Percentiles rank a stretch among this genome's conserved stretches.
Conservation (phyloP, 257 asterid genomes). For the Solanum peruvianum region DNA sequence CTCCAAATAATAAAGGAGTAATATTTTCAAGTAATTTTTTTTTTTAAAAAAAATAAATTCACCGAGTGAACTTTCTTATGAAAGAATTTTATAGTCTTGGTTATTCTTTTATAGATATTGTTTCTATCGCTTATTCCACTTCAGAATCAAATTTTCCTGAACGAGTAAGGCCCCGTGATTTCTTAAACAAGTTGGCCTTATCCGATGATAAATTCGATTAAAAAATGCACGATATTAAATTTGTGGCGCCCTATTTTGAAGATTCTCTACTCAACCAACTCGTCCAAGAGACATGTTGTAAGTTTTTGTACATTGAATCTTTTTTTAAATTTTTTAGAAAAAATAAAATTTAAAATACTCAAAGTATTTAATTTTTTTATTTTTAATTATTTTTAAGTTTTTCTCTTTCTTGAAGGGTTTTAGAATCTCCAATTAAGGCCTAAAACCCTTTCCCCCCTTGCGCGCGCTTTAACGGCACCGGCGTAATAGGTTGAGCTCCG, state of each 20-base stretch:
- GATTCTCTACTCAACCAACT: neutral
- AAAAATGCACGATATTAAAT: neutral
- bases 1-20: neutral
- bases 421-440: neutral
- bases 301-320: neutral
- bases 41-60: too few relatives aligned
- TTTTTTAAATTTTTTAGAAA: too few relatives aligned
- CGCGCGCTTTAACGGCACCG: neutral
- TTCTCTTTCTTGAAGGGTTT: neutral
- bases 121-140: neutral
- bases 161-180: accelerated
- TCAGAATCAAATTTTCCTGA: neutral
- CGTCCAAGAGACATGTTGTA: neutral
- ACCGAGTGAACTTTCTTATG: too few relatives aligned
- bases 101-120: too few relatives aligned
- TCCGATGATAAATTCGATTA: accelerated
- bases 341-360: too few relatives aligned
- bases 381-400: neutral
- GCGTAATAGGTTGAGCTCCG: neutral
- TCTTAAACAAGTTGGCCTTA: accelerated
- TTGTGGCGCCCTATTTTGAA: accelerated
- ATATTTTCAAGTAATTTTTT: neutral
- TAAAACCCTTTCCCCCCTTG: neutral
- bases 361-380: neutral
- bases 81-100: accelerated